Conservation (phyloP, 345 rosid genomes). For the Populus davidiana region DNA sequence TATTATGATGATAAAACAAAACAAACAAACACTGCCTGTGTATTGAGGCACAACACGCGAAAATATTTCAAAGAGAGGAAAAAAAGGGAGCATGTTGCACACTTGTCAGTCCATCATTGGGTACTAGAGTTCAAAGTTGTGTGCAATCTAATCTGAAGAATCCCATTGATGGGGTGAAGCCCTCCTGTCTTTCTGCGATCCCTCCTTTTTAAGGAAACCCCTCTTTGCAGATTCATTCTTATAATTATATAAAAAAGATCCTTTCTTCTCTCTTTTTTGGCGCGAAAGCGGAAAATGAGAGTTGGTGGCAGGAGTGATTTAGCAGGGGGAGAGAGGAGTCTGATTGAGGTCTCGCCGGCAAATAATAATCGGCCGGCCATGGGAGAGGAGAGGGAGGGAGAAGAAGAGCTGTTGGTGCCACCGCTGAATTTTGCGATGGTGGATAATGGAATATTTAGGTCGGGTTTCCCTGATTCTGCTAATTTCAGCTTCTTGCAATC, state of each 20-base stretch:
- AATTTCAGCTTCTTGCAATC: constrained; percentile 65
- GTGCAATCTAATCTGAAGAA: too few relatives aligned
- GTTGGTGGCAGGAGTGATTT: not conserved
- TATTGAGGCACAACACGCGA: too few relatives aligned
- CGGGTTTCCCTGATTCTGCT: constrained; percentile 67
- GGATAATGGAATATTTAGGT: constrained; percentile 62
- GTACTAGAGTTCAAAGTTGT: not conserved
- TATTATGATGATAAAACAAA: too few relatives aligned
- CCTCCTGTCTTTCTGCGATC: too few relatives aligned
- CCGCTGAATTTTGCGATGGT: constrained; percentile 75
- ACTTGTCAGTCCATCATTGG: not conserved
- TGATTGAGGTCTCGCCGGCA: not conserved
- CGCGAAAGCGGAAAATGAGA: constrained; percentile 7
- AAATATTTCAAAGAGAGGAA: too few relatives aligned
- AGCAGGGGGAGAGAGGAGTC: not conserved
- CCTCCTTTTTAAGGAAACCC: too few relatives aligned
- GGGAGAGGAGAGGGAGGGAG: constrained; percentile 16
- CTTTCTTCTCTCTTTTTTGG: not conserved
- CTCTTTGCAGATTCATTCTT: not conserved
- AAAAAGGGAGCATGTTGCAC: not conserved
- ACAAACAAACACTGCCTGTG: too few relatives aligned
- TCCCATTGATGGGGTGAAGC: too few relatives aligned
- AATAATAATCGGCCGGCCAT: not conserved
- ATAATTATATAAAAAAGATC: not conserved
- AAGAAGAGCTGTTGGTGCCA: constrained; percentile 51